Percentiles rank a stretch among this genome's conserved stretches.
These are phyloP conservation scores for Trifolium fragiferum DNA, from an alignment of 306 rosid genomes.

Conservation along the genomic window DNA sequence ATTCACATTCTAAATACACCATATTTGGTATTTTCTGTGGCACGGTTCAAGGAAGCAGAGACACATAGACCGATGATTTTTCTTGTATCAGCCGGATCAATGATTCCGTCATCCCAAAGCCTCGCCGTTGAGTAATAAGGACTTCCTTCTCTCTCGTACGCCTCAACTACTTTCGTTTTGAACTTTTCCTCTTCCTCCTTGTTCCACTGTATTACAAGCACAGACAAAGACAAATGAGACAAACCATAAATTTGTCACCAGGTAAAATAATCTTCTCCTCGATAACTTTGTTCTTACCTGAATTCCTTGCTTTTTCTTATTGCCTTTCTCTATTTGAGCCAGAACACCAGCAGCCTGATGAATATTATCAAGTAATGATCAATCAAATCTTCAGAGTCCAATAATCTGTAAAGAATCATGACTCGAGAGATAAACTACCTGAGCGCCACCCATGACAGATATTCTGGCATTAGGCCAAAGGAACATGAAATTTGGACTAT, in stretches of 20 bases:
- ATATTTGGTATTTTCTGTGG: conserved; percentile 69
- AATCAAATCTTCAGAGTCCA: conserved; percentile 1
- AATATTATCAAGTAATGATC: conserved; percentile 24
- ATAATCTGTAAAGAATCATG: conserved; percentile 27
- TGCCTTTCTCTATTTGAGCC: conserved; percentile 82
- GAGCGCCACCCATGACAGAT: conserved; percentile 98
- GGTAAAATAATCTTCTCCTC: neutral
- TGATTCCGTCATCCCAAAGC: conserved; percentile 95
- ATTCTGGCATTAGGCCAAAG: conserved; percentile 96
- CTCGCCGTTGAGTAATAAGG: conserved; percentile 93
- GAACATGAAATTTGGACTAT: conserved; percentile 93
- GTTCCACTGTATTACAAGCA: conserved; percentile 62
- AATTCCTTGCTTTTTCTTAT: conserved; percentile 90
- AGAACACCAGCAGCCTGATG: conserved; percentile 96
- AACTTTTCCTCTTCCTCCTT: conserved; percentile 90
- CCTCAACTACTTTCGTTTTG: conserved; percentile 76
- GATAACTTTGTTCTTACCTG: conserved; percentile 53
- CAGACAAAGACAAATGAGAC: conserved; percentile 27
- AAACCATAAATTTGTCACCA: conserved; percentile 13
- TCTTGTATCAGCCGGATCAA: conserved; percentile 97
- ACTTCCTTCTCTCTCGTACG: conserved; percentile 84
- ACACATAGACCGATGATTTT: conserved; percentile 74
- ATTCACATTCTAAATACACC: conserved; percentile 90
- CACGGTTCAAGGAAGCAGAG: conserved; percentile 79
- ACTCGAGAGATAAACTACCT: conserved; percentile 58